Evolutionary conservation across 179 eudicot genomes (phyloP), one percentile per base, ranked within the genome.

Genomic region (Silene vulgaris): DNA sequence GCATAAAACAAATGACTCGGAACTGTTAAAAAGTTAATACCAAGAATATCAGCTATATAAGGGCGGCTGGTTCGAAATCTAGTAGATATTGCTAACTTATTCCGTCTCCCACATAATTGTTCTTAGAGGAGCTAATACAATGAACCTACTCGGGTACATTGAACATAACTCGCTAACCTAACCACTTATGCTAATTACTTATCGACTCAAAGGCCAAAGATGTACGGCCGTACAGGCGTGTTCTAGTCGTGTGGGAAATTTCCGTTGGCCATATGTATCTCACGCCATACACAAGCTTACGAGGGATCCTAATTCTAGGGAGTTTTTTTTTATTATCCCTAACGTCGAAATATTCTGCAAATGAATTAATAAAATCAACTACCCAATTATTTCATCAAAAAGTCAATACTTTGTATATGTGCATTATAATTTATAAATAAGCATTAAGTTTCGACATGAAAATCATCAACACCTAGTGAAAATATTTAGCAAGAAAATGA

Each of bases 341-440:
- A 1, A 30, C 17, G 0, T 71, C 12, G 7, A 29, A 17, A 13
- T 59, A 14, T 17, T 57, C 21, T 30, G 8, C 57, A 23, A 26
- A 71, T 57, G 2, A 23, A 12, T 56, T 16, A 16, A 72, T 30
- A 1, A 8, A 74, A 19, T 32, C 37, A 32, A 3, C 35, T 40
- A 20, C 14, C 32, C 17, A 59, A 19, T 17, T 32, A 3, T 37
- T 54, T 17, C 17, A 59, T 8, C 14, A 52, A 8, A n/a, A 50
- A 6, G 16, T 65, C 19, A 26, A 56, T 11, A 45, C 32, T 40
- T 13, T 23, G 59, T 8, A 13, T 4, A n/a, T 1, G 16, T 8
- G 16, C 61, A 71, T 48, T 45, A 77, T 77, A 77, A 70, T 52
- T 48, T 45, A 77, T 77, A 77, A 70, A 71, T 77, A 77, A 13